Conservation (phyloP, 306 rosid genomes). For the Oxytropis ochrocephala region DNA sequence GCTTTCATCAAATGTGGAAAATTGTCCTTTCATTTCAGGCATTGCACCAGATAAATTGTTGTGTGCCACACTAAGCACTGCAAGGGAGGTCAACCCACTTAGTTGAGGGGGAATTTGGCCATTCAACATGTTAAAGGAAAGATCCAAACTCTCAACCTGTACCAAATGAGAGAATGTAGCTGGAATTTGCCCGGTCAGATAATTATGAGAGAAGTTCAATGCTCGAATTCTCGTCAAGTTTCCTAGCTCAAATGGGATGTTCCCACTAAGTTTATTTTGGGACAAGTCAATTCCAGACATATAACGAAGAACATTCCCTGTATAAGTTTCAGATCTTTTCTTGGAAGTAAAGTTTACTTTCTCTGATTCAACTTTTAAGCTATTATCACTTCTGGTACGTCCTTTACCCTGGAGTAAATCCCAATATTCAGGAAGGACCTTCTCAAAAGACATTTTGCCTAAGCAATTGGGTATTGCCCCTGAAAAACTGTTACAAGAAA, state of each 20-base stretch:
- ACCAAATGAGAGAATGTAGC: not conserved
- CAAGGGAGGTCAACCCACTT: not conserved
- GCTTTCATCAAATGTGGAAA: constrained; percentile 6
- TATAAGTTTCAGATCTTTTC: not conserved
- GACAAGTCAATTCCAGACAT: not conserved
- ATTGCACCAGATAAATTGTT: not conserved
- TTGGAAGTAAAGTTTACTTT: not conserved
- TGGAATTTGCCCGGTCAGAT: not conserved
- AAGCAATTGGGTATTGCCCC: constrained; percentile 7
- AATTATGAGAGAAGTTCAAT: not conserved
- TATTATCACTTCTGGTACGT: no score
- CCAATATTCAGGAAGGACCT: not conserved
- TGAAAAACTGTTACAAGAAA: not conserved
- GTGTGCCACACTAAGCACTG: not conserved
- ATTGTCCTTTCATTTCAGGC: not conserved
- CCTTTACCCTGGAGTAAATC: not conserved
- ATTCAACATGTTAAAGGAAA: not conserved
- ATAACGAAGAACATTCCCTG: not conserved
- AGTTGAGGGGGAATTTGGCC: not conserved
- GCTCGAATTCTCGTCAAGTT: not conserved
- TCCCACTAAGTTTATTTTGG: not conserved
- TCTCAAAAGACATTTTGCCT: constrained; percentile 1
- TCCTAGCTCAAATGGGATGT: constrained; percentile 9
- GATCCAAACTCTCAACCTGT: not conserved
- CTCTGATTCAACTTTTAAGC: no score